A percentile compares a stretch with the other conserved stretches of the same genome.
These are phyloP conservation scores for Arachis stenosperma DNA, from an alignment of 306 rosid genomes.

Conservation along the genomic window DNA sequence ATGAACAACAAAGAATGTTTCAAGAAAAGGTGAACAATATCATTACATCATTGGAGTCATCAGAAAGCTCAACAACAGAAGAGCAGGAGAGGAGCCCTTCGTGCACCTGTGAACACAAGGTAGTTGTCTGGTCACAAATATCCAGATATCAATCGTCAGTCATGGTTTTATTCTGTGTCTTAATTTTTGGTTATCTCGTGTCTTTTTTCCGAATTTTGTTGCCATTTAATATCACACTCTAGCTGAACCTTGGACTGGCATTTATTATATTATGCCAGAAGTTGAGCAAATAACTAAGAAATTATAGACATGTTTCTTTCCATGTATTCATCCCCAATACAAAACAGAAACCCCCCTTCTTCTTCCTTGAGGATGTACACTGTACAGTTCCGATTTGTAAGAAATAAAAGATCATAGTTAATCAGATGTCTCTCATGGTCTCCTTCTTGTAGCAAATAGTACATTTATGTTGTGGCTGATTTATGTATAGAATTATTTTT, in stretches of 20 bases:
- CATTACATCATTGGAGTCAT: conserved; percentile 56
- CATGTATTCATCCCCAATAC: conserved; percentile 1
- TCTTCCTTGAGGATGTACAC: conserved; percentile 20
- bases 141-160: conserved; percentile 59
- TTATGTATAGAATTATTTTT: not conserved
- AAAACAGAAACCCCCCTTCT: not conserved
- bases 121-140: conserved; percentile 66
- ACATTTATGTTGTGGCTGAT: conserved; percentile 20
- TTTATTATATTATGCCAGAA: conserved; percentile 37
- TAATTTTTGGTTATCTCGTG: conserved; percentile 50
- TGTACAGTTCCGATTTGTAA: conserved; percentile 22
- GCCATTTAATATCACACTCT: conserved; percentile 31
- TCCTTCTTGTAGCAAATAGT: conserved; percentile 13
- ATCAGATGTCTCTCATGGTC: conserved; percentile 13
- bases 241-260: conserved; percentile 37
- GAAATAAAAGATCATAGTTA: conserved; percentile 16
- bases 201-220: conserved; percentile 36
- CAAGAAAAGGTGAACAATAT: conserved; percentile 59
- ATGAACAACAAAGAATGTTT: conserved; percentile 56
- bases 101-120: conserved; percentile 67
- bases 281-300: conserved; percentile 32
- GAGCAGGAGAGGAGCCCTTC: conserved; percentile 43
- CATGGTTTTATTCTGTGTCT: conserved; percentile 50
- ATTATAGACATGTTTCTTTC: conserved; percentile 25
- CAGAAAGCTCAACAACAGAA: conserved; percentile 48